These are phyloP conservation scores for Boechera retrofracta DNA, from an alignment of 345 rosid species.

Conservation along the genomic window DNA sequence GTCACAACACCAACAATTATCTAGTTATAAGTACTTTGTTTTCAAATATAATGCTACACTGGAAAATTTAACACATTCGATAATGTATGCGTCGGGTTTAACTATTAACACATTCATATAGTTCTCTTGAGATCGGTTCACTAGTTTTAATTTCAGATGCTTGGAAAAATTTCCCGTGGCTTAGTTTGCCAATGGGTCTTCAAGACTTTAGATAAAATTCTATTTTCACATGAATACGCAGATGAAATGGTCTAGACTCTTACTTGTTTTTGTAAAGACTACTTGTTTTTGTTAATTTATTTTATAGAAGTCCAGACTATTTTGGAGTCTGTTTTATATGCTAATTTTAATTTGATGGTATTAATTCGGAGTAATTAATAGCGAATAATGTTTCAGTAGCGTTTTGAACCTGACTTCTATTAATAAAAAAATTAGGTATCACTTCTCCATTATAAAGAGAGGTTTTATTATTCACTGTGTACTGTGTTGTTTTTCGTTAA, in stretches of 20 bases:
- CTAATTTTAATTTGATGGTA: not conserved
- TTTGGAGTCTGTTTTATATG: not conserved
- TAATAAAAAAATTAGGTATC: not conserved
- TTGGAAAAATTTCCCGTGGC: not conserved
- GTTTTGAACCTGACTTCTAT: not conserved
- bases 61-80: not conserved
- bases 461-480: not conserved
- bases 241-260: not conserved
- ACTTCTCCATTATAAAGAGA: not conserved
- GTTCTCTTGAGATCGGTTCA: constrained; percentile 1
- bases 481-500: not conserved
- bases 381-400: not conserved
- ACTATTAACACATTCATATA: not conserved
- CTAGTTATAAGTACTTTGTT: not conserved
- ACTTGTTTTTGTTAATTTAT: not conserved
- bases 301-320: not conserved
- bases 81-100: too few relatives aligned
- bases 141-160: not conserved
- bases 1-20: constrained; percentile 1
- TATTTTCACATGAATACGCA: not conserved
- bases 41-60: not conserved
- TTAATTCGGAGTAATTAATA: not conserved
- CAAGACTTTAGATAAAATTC: not conserved
- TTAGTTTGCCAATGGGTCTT: not conserved
- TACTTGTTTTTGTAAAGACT: not conserved